Evolutionary conservation across 345 rosid species (phyloP).

Genomic region (Abelmoschus esculentus): DNA sequence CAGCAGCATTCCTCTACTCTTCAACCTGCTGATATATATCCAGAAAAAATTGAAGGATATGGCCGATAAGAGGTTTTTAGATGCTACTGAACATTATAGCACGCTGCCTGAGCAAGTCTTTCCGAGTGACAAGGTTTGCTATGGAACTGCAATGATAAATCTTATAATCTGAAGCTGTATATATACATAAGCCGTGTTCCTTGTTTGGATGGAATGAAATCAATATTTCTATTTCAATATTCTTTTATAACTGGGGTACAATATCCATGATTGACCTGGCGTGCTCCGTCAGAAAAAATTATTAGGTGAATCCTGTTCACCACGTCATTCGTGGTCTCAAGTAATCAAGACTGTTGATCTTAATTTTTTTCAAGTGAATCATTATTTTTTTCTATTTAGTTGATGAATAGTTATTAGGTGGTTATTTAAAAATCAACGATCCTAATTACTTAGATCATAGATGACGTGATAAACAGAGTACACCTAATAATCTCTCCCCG

Average conservation of each 20-base stretch:
- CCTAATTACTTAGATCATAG: no score
- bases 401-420: no score
- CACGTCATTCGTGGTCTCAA: no score
- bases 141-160: not conserved
- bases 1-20: conserved; percentile 59
- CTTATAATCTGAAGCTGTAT: not conserved
- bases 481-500: no score
- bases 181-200: not conserved
- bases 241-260: not conserved
- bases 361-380: no score
- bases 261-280: not conserved
- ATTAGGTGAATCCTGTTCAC: no score
- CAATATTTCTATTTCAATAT: not conserved
- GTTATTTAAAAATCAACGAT: no score
- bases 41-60: conserved; percentile 55
- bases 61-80: conserved; percentile 63
- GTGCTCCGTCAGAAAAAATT: no score
- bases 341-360: no score
- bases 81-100: conserved; percentile 36
- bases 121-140: conserved; percentile 34
- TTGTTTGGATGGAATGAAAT: not conserved
- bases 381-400: no score
- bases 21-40: conserved; percentile 51
- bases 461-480: no score
- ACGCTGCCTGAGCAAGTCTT: conserved; percentile 29